Conservation (phyloP, 495 filamentous ascomycete species). For the Hamigera avellanea region DNA sequence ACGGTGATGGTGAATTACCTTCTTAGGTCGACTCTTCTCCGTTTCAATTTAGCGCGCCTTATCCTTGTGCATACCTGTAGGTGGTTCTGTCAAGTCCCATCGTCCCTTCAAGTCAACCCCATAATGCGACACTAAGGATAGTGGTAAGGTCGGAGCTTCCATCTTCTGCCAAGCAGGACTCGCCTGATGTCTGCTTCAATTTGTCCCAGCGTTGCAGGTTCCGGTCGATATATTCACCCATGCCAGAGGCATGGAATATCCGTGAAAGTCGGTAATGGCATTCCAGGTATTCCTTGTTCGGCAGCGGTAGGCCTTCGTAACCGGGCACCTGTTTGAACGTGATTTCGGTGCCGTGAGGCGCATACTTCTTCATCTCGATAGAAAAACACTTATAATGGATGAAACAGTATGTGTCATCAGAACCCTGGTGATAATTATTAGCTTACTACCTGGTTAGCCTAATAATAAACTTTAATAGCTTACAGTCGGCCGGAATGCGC, state of each 20-base stretch:
- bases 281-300: not conserved
- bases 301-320: not conserved
- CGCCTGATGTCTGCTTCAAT: not conserved
- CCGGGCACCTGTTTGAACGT: not conserved
- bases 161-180: not conserved
- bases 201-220: not conserved
- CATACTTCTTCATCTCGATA: not conserved
- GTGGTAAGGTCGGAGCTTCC: not conserved
- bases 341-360: not conserved
- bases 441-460: not conserved
- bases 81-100: no score
- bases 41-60: no score
- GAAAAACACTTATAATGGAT: not conserved
- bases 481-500: not conserved
- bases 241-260: not conserved
- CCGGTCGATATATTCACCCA: not conserved
- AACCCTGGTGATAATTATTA: not conserved
- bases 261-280: not conserved
- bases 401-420: not conserved
- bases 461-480: not conserved
- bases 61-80: no score
- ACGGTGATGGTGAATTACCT: constrained; percentile 3
- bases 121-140: not conserved
- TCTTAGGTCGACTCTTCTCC: no score
- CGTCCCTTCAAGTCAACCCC: no score